Percentiles rank a stretch among this genome's conserved stretches.
Conservation (phyloP, 1,139 yeast genomes). For the Protomyces inouyei region DNA sequence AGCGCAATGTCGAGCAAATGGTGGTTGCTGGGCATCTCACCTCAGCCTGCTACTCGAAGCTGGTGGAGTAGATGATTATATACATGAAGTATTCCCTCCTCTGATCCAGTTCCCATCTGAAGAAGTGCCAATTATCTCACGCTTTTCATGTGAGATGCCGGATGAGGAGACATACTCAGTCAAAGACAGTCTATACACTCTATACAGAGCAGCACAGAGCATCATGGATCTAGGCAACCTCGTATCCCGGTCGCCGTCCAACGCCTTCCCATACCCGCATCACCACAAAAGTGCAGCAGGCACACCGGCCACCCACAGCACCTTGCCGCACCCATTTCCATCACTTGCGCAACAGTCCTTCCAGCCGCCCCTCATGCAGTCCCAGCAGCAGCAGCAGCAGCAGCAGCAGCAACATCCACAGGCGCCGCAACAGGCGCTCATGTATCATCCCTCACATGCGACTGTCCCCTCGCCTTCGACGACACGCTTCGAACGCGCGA, state of each 20-base stretch:
- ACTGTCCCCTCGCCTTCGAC: background rate
- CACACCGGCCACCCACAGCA: too few species aligned
- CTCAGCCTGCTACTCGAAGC: conserved; percentile 15
- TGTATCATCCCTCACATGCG: background rate
- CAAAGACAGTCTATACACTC: too few species aligned
- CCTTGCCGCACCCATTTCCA: background rate
- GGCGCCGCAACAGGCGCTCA: too few species aligned
- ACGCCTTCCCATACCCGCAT: background rate
- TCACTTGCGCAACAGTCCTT: background rate
- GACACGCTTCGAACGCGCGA: background rate
- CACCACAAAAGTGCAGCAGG: too few species aligned
- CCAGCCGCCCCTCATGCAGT: too few species aligned
- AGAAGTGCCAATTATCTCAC: too few species aligned
- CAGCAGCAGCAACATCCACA: too few species aligned
- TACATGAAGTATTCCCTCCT: too few species aligned
- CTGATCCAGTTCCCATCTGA: too few species aligned
- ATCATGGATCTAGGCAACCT: background rate
- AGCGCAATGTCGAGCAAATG: conserved; percentile 24
- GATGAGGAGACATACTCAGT: too few species aligned
- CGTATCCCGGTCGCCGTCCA: background rate
- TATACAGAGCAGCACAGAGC: background rate
- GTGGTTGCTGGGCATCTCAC: conserved; percentile 22
- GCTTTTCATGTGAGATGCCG: too few species aligned
- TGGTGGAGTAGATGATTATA: conserved; percentile 2
- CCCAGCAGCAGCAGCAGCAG: too few species aligned